These are phyloP conservation scores for Aspergillus hortae DNA, from an alignment of 2,329 filamentous ascomycete genomes.

Conservation along the genomic window DNA sequence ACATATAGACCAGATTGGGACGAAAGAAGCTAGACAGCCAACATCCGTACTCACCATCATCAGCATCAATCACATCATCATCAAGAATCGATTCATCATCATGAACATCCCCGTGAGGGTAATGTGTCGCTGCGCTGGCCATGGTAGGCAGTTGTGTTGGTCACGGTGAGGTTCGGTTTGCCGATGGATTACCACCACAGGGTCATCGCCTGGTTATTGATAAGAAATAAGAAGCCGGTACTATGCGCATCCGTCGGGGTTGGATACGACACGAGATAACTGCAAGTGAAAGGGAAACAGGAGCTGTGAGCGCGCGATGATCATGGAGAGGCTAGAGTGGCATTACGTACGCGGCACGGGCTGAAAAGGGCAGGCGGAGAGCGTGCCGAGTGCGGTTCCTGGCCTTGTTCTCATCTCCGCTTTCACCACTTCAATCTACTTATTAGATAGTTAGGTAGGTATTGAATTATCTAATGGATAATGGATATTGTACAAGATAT, in stretches of 20 bases:
- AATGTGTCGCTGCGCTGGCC: conserved; percentile 40
- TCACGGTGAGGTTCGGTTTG: conserved; percentile 1
- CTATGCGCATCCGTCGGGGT: not conserved
- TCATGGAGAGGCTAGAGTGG: conserved; percentile 39
- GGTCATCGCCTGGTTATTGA: conserved; percentile 13
- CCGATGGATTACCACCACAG: conserved; percentile 10
- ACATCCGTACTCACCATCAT: conserved; percentile 59
- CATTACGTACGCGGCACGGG: conserved; percentile 30
- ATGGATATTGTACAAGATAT: not conserved
- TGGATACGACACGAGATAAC: not conserved
- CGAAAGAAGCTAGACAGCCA: not conserved
- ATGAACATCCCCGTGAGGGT: conserved; percentile 56
- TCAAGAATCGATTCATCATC: conserved; percentile 61
- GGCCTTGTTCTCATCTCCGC: not conserved
- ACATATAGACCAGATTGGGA: not conserved
- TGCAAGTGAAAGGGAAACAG: not conserved
- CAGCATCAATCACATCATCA: conserved; percentile 73
- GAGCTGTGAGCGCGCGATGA: not conserved
- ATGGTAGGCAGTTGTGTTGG: conserved; percentile 16
- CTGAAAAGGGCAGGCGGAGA: conserved; percentile 21
- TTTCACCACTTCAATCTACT: too few relatives aligned
- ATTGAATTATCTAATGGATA: not conserved
- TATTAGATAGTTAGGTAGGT: not conserved
- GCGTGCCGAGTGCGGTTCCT: not conserved
- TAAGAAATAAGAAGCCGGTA: conserved; percentile 2